Conservation (phyloP, 2,329 filamentous ascomycete species). For the Neoscytalidium dimidiatum region DNA sequence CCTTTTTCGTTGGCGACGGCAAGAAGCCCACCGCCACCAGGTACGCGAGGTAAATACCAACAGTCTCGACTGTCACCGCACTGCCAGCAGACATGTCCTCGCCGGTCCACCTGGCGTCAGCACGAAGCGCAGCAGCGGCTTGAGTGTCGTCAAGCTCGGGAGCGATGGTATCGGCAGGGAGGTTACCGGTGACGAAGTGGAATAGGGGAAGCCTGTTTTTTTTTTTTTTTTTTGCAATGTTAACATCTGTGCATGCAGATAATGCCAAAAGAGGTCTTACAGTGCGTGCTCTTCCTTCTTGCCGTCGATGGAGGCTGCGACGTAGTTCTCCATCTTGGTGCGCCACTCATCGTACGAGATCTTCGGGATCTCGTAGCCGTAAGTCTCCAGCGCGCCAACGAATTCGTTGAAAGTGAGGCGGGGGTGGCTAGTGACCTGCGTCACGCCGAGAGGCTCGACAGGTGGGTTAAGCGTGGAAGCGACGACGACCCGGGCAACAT, state of each 20-base stretch:
- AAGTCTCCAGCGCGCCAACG: constrained; percentile 68
- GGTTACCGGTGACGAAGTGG: constrained; percentile 69
- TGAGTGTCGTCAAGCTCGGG: constrained; percentile 76
- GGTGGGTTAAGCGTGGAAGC: constrained; percentile 70
- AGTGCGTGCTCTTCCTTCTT: constrained; percentile 71
- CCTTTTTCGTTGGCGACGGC: constrained; percentile 42
- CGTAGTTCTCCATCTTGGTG: constrained; percentile 66
- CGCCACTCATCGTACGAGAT: constrained; percentile 71
- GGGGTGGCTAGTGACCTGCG: constrained; percentile 79
- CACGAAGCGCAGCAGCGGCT: constrained; percentile 63
- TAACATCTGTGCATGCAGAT: not conserved
- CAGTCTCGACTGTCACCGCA: constrained; percentile 60
- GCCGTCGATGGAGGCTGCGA: constrained; percentile 57
- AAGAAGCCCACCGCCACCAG: constrained; percentile 66
- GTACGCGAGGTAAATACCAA: constrained; percentile 66
- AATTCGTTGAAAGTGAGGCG: constrained; percentile 77
- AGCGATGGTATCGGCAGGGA: constrained; percentile 70
- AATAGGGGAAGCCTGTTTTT: constrained; percentile 63
- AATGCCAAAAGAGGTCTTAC: constrained; percentile 31
- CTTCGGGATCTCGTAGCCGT: constrained; percentile 70
- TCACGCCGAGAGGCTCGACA: constrained; percentile 58
- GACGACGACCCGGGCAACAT: constrained; percentile 79
- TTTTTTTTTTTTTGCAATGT: no score
- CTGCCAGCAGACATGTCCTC: constrained; percentile 58
- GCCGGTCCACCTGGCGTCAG: constrained; percentile 62